Percentiles rank a stretch among this genome's conserved stretches.
These are phyloP conservation scores for Astrothelium macrocarpum DNA, from an alignment of 495 filamentous ascomycete species.

Conservation along the genomic window DNA sequence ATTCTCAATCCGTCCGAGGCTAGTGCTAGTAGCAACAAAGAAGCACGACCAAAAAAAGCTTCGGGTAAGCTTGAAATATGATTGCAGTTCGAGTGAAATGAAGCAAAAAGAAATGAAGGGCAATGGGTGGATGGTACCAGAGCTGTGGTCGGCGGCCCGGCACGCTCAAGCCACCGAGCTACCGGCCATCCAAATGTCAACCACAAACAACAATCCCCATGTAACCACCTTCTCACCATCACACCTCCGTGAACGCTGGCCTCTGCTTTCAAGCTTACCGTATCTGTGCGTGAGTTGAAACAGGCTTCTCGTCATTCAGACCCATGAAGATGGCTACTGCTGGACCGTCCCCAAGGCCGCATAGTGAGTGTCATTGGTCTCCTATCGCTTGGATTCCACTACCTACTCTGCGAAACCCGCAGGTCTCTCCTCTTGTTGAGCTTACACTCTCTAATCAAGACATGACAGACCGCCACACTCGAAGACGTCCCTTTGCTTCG, in stretches of 20 bases:
- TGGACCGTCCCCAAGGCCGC: constrained; percentile 52
- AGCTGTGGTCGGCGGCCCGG: background rate
- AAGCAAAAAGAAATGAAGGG: no score
- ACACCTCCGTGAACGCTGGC: background rate
- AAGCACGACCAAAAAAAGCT: no score
- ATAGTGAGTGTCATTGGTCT: constrained; percentile 46
- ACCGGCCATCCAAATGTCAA: background rate
- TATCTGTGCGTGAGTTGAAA: background rate
- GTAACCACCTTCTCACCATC: background rate
- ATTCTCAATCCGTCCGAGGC: no score
- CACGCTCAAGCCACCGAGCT: background rate
- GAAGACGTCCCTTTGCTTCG: constrained; percentile 76
- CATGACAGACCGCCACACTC: constrained; percentile 50
- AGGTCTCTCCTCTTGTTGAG: constrained; percentile 12
- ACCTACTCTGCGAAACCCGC: background rate
- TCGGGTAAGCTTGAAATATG: no score
- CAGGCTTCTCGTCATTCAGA: background rate
- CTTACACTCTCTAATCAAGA: background rate
- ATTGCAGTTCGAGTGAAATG: no score
- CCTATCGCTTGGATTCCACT: background rate
- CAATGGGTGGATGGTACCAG: no score
- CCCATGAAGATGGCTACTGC: constrained; percentile 54
- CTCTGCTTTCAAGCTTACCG: background rate
- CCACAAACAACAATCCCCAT: background rate
- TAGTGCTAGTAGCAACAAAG: no score